These are phyloP conservation scores for Emergomyces pasteurianus DNA, from an alignment of 2,329 filamentous ascomycete genomes.

Conservation along the genomic window DNA sequence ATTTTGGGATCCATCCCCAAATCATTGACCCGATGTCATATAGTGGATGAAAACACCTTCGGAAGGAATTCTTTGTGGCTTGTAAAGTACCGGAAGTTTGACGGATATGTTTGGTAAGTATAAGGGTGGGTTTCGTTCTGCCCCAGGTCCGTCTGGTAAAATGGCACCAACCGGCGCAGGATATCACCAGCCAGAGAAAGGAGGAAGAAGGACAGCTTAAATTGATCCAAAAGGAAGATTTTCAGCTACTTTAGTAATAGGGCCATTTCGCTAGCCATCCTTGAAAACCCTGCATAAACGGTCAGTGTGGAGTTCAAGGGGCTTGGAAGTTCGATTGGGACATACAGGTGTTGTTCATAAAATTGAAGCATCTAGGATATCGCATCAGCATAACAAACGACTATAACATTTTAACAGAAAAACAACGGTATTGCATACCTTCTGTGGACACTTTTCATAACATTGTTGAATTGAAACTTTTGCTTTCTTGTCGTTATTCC, in stretches of 20 bases:
- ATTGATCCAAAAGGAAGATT: background rate
- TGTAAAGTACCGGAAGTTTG: background rate
- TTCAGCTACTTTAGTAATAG: background rate
- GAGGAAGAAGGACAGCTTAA: background rate
- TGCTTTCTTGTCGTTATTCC: conserved; percentile 34
- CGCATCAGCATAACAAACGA: background rate
- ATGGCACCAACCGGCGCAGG: background rate
- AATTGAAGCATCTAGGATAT: conserved; percentile 34
- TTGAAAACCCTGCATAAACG: conserved; percentile 24
- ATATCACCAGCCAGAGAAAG: background rate
- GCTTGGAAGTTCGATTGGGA: conserved; percentile 1
- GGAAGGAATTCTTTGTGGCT: background rate
- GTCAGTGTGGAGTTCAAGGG: conserved; percentile 7
- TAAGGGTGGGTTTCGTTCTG: background rate
- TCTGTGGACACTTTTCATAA: conserved; percentile 32
- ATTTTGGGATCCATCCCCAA: background rate
- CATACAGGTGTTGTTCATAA: conserved; percentile 38
- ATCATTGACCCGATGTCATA: background rate
- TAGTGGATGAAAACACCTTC: background rate
- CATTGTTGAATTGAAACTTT: conserved; percentile 30
- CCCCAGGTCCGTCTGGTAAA: background rate
- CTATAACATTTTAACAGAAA: background rate
- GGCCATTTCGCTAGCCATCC: conserved; percentile 19
- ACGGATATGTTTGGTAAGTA: background rate
- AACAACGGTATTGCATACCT: conserved; percentile 18